Conservation (phyloP, 306 rosid genomes). For the Prunus mira region DNA sequence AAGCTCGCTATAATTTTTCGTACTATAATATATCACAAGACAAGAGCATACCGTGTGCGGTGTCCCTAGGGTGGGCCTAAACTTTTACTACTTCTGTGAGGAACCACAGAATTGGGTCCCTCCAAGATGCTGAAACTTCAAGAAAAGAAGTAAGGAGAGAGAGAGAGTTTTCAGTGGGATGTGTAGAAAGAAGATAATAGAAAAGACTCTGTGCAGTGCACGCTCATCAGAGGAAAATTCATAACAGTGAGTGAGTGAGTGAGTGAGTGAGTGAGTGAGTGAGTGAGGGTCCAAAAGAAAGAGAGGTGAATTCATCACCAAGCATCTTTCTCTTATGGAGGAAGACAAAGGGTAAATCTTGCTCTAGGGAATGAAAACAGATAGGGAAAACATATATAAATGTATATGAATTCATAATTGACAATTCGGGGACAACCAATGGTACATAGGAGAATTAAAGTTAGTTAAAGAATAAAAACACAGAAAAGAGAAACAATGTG, state of each 20-base stretch:
- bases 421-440: not conserved
- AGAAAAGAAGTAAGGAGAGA: constrained; percentile 6
- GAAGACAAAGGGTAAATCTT: not conserved
- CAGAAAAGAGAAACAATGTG: too few relatives aligned
- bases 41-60: constrained; percentile 29
- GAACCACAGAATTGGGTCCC: constrained; percentile 41
- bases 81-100: constrained; percentile 35
- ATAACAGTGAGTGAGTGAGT: not conserved
- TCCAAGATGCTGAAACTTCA: constrained; percentile 39
- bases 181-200: not conserved
- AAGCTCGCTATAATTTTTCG: too few relatives aligned
- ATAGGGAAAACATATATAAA: not conserved
- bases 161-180: constrained; percentile 21
- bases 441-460: not conserved
- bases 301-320: not conserved
- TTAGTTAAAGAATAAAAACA: not conserved
- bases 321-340: not conserved
- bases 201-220: not conserved
- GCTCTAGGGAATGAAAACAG: not conserved
- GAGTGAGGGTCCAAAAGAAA: not conserved
- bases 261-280: too few relatives aligned
- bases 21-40: not conserved
- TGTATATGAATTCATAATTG: not conserved
- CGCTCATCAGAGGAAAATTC: not conserved
- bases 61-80: constrained; percentile 48